phyloP scores from a whole-genome alignment of 768 basidiomycete genomes.

The Dendrothele bispora region DNA sequence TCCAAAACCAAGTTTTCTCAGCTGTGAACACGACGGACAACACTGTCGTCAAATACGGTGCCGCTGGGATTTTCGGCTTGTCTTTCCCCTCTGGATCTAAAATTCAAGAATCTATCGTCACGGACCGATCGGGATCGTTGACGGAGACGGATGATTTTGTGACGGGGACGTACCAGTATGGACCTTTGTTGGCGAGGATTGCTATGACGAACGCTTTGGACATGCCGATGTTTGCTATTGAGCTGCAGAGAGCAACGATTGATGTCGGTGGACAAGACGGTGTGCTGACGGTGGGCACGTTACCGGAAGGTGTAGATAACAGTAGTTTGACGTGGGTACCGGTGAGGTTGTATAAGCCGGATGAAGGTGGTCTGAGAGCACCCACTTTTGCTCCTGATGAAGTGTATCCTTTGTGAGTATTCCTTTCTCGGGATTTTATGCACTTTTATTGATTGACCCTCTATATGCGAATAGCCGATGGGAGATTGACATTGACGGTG shows the following conservation, averaged over 20 bases:
- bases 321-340: conserved; percentile 69
- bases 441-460: too few relatives aligned
- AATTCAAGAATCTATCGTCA: conserved; percentile 34
- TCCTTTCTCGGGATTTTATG: too few relatives aligned
- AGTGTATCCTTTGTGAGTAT: too few relatives aligned
- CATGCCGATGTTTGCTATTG: conserved; percentile 51
- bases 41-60: conserved; percentile 49
- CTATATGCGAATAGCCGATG: conserved; percentile 47
- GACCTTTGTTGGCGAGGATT: conserved; percentile 49
- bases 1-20: conserved; percentile 53
- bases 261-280: conserved; percentile 59
- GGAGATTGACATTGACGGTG: conserved; percentile 68
- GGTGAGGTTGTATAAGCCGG: conserved; percentile 52
- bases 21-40: conserved; percentile 61
- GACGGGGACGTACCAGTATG: conserved; percentile 32
- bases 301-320: conserved; percentile 54
- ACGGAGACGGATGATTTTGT: conserved; percentile 36
- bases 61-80: conserved; percentile 66
- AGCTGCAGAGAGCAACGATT: conserved; percentile 60
- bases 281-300: conserved; percentile 58
- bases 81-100: conserved; percentile 63
- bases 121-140: conserved; percentile 17
- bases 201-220: conserved; percentile 40
- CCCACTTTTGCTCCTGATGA: conserved; percentile 59
- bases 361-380: conserved; percentile 55